Percentiles rank a stretch among this genome's conserved stretches.
phyloP scores from a whole-genome alignment of 306 rosid genomes.

The Pterocarpus santalinus region DNA sequence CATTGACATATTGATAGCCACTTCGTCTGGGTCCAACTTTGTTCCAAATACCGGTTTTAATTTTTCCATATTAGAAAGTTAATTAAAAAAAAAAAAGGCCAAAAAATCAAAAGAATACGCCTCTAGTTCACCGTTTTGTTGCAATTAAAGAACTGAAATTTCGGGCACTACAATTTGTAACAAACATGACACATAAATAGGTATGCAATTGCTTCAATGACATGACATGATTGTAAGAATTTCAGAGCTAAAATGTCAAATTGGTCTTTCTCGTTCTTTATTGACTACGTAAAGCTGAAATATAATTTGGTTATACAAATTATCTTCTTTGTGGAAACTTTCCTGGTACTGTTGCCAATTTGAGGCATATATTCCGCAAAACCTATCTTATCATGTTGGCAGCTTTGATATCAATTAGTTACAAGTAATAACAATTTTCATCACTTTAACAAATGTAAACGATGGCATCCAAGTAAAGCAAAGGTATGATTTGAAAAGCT shows the following conservation, averaged over 20 bases:
- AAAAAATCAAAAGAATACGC: background rate
- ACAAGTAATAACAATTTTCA: slow-evolving; percentile 41
- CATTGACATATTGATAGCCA: slow-evolving; percentile 26
- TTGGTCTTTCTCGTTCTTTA: background rate
- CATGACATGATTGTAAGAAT: background rate
- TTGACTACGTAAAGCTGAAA: slow-evolving; percentile 4
- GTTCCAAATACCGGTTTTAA: background rate
- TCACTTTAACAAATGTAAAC: slow-evolving; percentile 50
- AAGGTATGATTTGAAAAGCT: slow-evolving; percentile 36
- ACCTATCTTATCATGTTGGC: slow-evolving; percentile 39
- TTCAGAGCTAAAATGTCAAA: slow-evolving; percentile 2
- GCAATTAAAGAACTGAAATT: slow-evolving; percentile 7
- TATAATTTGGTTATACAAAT: slow-evolving; percentile 42
- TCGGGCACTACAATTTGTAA: background rate
- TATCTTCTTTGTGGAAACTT: slow-evolving; percentile 25
- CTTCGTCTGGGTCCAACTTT: slow-evolving; percentile 12
- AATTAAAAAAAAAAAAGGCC: background rate
- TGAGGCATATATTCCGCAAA: slow-evolving; percentile 42
- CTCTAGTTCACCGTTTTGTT: slow-evolving; percentile 1
- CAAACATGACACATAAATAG: background rate
- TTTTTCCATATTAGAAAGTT: background rate
- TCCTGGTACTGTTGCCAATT: slow-evolving; percentile 25
- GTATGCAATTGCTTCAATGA: slow-evolving; percentile 1
- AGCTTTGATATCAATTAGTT: slow-evolving; percentile 44
- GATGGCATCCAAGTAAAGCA: slow-evolving; percentile 53